phyloP scores from a whole-genome alignment of 225 moss, liverwort and hornwort genomes.

The Pleurozium schreberi region DNA sequence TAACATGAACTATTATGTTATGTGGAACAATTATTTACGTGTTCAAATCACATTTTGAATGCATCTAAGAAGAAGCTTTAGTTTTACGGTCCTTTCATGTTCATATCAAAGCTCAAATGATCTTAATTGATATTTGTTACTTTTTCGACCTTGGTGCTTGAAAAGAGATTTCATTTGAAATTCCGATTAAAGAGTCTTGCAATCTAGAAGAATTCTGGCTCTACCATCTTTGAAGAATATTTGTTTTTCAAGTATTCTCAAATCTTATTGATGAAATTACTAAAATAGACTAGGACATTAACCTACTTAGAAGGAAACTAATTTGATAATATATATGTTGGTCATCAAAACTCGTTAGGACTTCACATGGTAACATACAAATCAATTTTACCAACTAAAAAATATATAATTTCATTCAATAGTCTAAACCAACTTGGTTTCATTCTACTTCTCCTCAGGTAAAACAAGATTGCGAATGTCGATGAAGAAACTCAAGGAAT shows the following conservation, averaged over 20 bases:
- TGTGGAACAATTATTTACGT: rapidly evolving
- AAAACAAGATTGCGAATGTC: not conserved
- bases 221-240: too few relatives aligned
- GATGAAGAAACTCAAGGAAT: not conserved
- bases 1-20: too few relatives aligned
- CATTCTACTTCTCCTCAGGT: rapidly evolving
- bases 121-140: not conserved
- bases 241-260: too few relatives aligned
- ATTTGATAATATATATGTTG: rapidly evolving
- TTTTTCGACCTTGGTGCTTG: rapidly evolving
- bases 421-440: too few relatives aligned
- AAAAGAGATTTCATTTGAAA: not conserved
- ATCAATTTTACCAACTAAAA: rapidly evolving
- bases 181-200: rapidly evolving
- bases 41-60: not conserved
- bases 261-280: not conserved
- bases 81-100: not conserved
- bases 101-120: not conserved
- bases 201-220: not conserved
- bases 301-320: rapidly evolving
- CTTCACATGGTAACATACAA: rapidly evolving
- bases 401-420: rapidly evolving
- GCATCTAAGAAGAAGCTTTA: not conserved
- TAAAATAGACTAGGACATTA: rapidly evolving
- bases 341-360: not conserved